Conservation (phyloP, 768 basidiomycete genomes). For the Kwoniella sp. region DNA sequence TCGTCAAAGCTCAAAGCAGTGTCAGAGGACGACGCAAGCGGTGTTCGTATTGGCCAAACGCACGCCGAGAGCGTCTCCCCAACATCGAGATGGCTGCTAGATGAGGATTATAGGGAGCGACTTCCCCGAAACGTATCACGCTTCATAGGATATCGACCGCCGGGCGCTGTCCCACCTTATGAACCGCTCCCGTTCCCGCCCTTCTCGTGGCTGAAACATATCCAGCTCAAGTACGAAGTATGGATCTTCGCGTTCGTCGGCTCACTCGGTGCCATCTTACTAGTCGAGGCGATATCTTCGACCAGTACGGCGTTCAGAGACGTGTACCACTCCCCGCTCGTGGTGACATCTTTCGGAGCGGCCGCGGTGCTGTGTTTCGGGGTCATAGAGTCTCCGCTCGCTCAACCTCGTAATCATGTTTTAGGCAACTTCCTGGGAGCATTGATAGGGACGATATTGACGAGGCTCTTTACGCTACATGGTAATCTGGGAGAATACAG, state of each 20-base stretch:
- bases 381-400: slow-evolving; percentile 38
- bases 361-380: slow-evolving; percentile 39
- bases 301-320: slow-evolving; percentile 20
- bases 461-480: slow-evolving; percentile 32
- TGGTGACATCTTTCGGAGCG: slow-evolving; percentile 46
- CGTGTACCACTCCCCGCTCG: slow-evolving; percentile 25
- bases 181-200: slow-evolving; percentile 33
- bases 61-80: background rate
- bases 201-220: slow-evolving; percentile 32
- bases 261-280: slow-evolving; percentile 33
- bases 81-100: background rate
- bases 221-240: slow-evolving; percentile 39
- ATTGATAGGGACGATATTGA: slow-evolving; percentile 32
- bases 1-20: background rate
- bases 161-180: slow-evolving; percentile 18
- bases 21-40: background rate
- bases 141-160: slow-evolving; percentile 32
- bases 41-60: too few species aligned
- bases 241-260: slow-evolving; percentile 40
- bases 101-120: slow-evolving; percentile 22
- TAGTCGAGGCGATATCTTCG: slow-evolving; percentile 37
- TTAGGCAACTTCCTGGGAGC: slow-evolving; percentile 40
- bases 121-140: slow-evolving; percentile 25
- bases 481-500: slow-evolving; percentile 11
- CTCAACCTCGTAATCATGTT: slow-evolving; percentile 44